Conservation (phyloP, 192 early-diverging fungal genomes). For the Phlyctochytrium arcticum region DNA sequence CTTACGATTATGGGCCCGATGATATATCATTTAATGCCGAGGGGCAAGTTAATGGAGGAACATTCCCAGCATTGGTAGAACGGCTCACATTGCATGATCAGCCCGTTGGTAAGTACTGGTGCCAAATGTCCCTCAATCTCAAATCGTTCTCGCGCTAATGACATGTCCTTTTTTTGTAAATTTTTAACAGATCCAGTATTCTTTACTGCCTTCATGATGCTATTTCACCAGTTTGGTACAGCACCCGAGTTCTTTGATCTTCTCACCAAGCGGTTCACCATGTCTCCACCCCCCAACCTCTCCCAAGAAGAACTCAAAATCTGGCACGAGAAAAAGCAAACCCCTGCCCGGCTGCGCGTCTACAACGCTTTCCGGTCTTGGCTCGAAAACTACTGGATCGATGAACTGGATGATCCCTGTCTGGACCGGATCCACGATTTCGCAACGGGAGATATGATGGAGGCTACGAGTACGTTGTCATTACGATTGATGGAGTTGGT, state of each 20-base stretch:
- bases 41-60: conserved; percentile 86
- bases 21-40: conserved; percentile 84
- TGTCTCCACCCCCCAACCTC: conserved; percentile 67
- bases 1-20: conserved; percentile 67
- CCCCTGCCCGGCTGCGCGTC: conserved; percentile 78
- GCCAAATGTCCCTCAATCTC: neutral
- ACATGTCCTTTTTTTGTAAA: neutral
- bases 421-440: conserved; percentile 76
- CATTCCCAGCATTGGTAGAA: conserved; percentile 78
- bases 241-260: conserved; percentile 67
- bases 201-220: conserved; percentile 80
- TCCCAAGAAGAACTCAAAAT: conserved; percentile 55
- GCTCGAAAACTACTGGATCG: conserved; percentile 87
- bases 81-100: conserved; percentile 87
- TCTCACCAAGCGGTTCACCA: conserved; percentile 69
- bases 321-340: conserved; percentile 86
- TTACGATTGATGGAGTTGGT: conserved; percentile 71
- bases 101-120: conserved; percentile 32
- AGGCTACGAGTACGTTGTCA: conserved; percentile 65
- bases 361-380: conserved; percentile 88
- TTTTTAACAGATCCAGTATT: conserved; percentile 66
- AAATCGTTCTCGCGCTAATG: neutral
- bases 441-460: conserved; percentile 63
- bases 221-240: conserved; percentile 82
- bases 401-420: conserved; percentile 65